Conservation (phyloP, 2,329 filamentous ascomycete species). For the Sporothrix dimorphospora region DNA sequence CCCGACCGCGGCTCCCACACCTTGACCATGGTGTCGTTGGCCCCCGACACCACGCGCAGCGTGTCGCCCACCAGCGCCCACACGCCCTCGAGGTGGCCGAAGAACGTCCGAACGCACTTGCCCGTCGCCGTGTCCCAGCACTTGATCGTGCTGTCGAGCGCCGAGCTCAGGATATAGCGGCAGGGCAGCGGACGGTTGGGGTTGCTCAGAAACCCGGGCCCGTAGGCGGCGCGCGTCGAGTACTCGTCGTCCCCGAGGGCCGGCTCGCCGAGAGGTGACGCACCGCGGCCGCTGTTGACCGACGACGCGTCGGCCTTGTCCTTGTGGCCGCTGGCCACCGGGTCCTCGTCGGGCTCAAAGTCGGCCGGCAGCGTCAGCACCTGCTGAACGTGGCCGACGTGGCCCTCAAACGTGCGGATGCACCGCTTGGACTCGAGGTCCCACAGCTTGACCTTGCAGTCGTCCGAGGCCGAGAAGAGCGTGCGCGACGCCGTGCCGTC, state of each 20-base stretch:
- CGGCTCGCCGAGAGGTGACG: conserved; percentile 38
- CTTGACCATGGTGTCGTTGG: conserved; percentile 94
- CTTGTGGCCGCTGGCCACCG: conserved; percentile 43
- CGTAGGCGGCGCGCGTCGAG: conserved; percentile 59
- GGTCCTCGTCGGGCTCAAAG: conserved; percentile 80
- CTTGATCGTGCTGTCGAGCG: conserved; percentile 86
- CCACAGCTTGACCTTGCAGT: conserved; percentile 78
- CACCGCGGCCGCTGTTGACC: conserved; percentile 51
- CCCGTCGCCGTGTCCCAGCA: conserved; percentile 88
- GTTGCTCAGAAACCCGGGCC: conserved; percentile 64
- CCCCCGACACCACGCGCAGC: conserved; percentile 77
- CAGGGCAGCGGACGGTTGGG: conserved; percentile 72
- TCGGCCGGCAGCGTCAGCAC: conserved; percentile 81
- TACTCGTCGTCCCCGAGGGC: conserved; percentile 42
- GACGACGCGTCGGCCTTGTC: conserved; percentile 60
- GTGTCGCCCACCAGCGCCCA: conserved; percentile 68
- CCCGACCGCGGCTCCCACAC: conserved; percentile 91
- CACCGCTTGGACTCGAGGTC: conserved; percentile 75
- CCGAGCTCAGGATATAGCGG: conserved; percentile 89
- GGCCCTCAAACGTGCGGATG: conserved; percentile 78
- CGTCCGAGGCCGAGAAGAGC: conserved; percentile 90
- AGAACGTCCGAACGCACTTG: conserved; percentile 86
- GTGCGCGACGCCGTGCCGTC: conserved; percentile 76
- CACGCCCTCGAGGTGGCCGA: conserved; percentile 93
- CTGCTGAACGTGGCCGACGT: conserved; percentile 95